Percentiles rank a stretch among this genome's conserved stretches.
phyloP scores from a whole-genome alignment of 1,139 yeast species.

The Spathaspora sp. region DNA sequence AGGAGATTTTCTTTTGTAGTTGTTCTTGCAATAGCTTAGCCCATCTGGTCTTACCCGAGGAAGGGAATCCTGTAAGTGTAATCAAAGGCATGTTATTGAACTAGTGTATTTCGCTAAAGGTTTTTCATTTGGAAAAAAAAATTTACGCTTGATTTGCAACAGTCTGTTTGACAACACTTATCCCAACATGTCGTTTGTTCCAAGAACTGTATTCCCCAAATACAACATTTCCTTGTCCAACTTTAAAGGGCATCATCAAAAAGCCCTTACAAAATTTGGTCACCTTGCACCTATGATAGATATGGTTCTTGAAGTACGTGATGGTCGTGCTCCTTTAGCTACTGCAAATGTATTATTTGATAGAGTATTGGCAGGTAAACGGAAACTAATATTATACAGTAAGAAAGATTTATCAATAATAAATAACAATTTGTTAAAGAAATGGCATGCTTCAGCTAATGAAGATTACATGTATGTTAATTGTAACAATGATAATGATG shows the following conservation, averaged over 20 bases:
- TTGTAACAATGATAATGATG: conserved; percentile 54
- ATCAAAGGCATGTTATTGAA: conserved; percentile 70
- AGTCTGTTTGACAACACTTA: neutral
- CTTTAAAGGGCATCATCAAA: conserved; percentile 89
- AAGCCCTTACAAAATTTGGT: conserved; percentile 70
- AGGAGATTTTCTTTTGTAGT: conserved; percentile 49
- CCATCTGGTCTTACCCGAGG: conserved; percentile 79
- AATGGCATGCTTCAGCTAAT: conserved; percentile 53
- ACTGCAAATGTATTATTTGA: conserved; percentile 83
- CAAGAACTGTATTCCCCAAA: conserved; percentile 57
- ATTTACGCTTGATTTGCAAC: neutral
- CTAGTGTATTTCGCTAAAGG: neutral
- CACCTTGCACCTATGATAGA: conserved; percentile 80
- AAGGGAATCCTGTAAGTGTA: conserved; percentile 80
- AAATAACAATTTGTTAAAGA: conserved; percentile 32
- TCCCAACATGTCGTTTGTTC: conserved; percentile 37
- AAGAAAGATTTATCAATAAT: conserved; percentile 56
- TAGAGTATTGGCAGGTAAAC: conserved; percentile 57
- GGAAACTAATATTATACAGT: conserved; percentile 63
- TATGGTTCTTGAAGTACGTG: conserved; percentile 79
- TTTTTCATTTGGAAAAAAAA: neutral
- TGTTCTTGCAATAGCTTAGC: conserved; percentile 54
- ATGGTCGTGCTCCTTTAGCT: conserved; percentile 84
- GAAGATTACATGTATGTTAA: conserved; percentile 64
- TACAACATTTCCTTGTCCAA: conserved; percentile 71